Conservation (phyloP, 306 rosid genomes). For the Geum urbanum region DNA sequence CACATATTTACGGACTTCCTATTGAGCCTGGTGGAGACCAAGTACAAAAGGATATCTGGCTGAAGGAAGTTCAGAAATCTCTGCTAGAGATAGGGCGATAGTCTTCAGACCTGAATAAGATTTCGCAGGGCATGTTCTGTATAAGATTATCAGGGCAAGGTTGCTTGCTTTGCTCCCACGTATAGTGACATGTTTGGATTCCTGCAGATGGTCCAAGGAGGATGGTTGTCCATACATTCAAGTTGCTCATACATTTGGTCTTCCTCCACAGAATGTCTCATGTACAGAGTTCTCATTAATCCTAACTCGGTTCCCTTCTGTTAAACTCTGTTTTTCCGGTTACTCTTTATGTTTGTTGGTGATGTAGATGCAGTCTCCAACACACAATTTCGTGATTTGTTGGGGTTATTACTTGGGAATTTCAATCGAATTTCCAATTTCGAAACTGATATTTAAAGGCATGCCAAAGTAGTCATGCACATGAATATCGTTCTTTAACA, state of each 20-base stretch:
- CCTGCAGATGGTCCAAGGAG: conserved; percentile 13
- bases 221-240: conserved; percentile 3
- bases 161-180: neutral
- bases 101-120: conserved; percentile 9
- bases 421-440: neutral
- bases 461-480: neutral
- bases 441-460: neutral
- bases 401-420: neutral
- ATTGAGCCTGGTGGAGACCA: conserved; percentile 53
- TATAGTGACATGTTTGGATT: conserved; percentile 17
- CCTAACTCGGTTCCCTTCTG: conserved; percentile 16
- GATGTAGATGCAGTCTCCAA: neutral
- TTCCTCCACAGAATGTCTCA: neutral
- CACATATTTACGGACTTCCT: conserved; percentile 89
- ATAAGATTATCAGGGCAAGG: conserved; percentile 1
- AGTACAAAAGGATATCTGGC: conserved; percentile 53
- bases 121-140: neutral
- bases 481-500: no score
- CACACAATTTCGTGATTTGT: neutral
- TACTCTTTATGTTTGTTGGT: neutral
- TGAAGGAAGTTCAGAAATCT: conserved; percentile 19
- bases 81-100: conserved; percentile 6
- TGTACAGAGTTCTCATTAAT: conserved; percentile 20
- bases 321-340: conserved; percentile 4
- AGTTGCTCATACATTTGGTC: conserved; percentile 4